Conservation (phyloP, 805 yeast genomes). For the Yarrowia sp. region DNA sequence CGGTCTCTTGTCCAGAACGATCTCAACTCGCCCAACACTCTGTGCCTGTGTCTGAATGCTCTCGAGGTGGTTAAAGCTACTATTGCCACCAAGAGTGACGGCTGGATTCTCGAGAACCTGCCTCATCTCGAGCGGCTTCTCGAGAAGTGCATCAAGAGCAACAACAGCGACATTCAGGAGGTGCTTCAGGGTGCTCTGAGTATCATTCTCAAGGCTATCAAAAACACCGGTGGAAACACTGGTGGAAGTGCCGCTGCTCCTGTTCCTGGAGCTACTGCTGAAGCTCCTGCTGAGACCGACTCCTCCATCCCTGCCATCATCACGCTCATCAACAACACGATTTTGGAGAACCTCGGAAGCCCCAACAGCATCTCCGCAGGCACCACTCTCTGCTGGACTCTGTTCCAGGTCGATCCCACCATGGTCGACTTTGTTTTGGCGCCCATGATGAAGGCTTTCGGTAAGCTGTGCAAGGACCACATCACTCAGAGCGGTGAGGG, state of each 20-base stretch:
- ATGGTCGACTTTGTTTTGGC: constrained; percentile 74
- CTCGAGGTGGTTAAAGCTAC: constrained; percentile 84
- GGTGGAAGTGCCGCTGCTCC: neutral
- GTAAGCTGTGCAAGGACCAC: constrained; percentile 86
- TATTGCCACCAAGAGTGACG: constrained; percentile 68
- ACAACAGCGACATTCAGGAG: constrained; percentile 77
- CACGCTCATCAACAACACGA: constrained; percentile 58
- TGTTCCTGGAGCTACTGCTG: constrained; percentile 41
- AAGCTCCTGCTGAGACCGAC: constrained; percentile 59
- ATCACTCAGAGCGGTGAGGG: constrained; percentile 40
- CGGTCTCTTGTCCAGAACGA: constrained; percentile 80
- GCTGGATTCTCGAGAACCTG: constrained; percentile 76
- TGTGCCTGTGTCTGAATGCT: constrained; percentile 85
- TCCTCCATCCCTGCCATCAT: constrained; percentile 55
- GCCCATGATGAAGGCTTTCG: constrained; percentile 78
- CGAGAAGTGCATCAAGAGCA: constrained; percentile 77
- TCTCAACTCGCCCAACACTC: constrained; percentile 53
- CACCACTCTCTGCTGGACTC: constrained; percentile 65
- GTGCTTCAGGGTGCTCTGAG: constrained; percentile 72
- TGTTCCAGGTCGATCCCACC: constrained; percentile 70
- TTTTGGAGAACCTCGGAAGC: constrained; percentile 71
- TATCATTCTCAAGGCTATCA: constrained; percentile 66
- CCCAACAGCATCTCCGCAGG: constrained; percentile 79
- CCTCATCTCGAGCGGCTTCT: constrained; percentile 67
- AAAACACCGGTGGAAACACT: constrained; percentile 12